Evolutionary conservation across 768 basidiomycete species (phyloP).

Genomic region (Tricholoma hemisulphureum): DNA sequence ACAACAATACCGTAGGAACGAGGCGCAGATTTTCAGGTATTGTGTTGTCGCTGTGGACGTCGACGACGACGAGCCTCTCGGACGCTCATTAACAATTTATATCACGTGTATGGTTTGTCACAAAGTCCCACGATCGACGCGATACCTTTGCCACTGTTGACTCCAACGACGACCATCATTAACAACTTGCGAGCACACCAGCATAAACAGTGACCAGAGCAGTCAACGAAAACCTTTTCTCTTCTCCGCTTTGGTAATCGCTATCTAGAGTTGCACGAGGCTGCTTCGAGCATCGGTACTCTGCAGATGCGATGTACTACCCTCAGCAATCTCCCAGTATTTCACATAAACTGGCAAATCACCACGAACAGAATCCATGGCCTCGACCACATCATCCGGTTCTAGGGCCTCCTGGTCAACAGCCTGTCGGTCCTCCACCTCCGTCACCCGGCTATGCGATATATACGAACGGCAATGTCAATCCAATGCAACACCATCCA

Average conservation of each 20-base stretch:
- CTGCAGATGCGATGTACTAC: slow-evolving; percentile 72
- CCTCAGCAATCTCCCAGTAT: slow-evolving; percentile 82
- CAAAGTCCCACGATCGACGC: slow-evolving; percentile 18
- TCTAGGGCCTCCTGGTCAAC: slow-evolving; percentile 46
- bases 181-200: slow-evolving; percentile 13
- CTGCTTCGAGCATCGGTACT: slow-evolving; percentile 15
- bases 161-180: slow-evolving; percentile 8
- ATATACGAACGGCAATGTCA: slow-evolving; percentile 68
- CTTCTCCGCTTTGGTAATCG: neutral
- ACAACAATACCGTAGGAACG: slow-evolving; percentile 1
- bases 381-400: slow-evolving; percentile 56
- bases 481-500: slow-evolving; percentile 61
- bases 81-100: neutral
- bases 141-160: slow-evolving; percentile 20
- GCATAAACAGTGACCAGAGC: slow-evolving; percentile 14
- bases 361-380: slow-evolving; percentile 78
- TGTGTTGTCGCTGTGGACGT: neutral
- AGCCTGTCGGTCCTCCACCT: slow-evolving; percentile 63
- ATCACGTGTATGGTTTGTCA: slow-evolving; percentile 19
- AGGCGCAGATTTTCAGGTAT: neutral
- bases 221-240: neutral
- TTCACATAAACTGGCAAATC: slow-evolving; percentile 69
- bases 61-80: slow-evolving; percentile 2
- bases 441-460: slow-evolving; percentile 74
- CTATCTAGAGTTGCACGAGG: slow-evolving; percentile 3